phyloP scores from a whole-genome alignment of 257 asterid species.

The Solanum corneliomulleri region DNA sequence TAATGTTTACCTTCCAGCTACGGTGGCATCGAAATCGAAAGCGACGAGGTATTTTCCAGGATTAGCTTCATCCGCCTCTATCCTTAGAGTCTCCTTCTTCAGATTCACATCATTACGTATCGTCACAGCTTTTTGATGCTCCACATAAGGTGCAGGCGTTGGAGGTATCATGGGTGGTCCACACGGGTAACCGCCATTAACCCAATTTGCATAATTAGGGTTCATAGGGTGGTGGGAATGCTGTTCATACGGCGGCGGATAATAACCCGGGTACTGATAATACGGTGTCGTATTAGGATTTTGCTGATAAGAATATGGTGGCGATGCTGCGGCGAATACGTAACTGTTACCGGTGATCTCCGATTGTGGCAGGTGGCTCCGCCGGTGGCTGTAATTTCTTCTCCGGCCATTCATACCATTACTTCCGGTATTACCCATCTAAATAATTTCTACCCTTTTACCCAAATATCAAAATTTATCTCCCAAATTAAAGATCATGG shows the following conservation, averaged over 20 bases:
- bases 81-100: constrained; percentile 75
- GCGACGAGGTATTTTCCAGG: constrained; percentile 77
- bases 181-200: constrained; percentile 43
- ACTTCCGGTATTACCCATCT: constrained; percentile 85
- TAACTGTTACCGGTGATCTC: constrained; percentile 63
- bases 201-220: constrained; percentile 61
- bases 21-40: constrained; percentile 86
- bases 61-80: constrained; percentile 70
- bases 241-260: constrained; percentile 46
- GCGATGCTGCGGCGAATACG: constrained; percentile 72
- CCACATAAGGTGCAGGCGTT: constrained; percentile 56
- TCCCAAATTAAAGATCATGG: neutral
- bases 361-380: constrained; percentile 33
- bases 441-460: neutral
- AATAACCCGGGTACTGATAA: constrained; percentile 82
- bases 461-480: neutral
- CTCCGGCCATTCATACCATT: constrained; percentile 31
- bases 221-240: neutral
- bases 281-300: constrained; percentile 58
- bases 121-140: constrained; percentile 97
- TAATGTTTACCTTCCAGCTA: constrained; percentile 68
- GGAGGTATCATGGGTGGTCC: neutral
- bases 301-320: constrained; percentile 65
- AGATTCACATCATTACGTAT: constrained; percentile 84
- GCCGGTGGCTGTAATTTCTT: constrained; percentile 17